A percentile compares a stretch with the other conserved stretches of the same genome.
These are phyloP conservation scores for Castanopsis chinensis DNA, from an alignment of 306 rosid species.

Conservation along the genomic window DNA sequence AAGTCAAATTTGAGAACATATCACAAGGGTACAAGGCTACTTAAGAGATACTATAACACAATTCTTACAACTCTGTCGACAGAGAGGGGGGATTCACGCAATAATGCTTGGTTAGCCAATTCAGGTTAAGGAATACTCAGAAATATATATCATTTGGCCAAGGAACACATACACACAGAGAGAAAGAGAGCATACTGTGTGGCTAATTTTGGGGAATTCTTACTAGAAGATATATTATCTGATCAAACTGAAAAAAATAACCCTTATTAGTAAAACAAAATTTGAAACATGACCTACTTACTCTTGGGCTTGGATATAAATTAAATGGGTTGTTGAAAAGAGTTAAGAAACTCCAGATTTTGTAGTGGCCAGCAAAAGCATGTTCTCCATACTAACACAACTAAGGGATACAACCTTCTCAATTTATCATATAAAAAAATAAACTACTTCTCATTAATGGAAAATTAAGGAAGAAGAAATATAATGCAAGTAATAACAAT, in stretches of 20 bases:
- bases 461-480: neutral
- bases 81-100: neutral
- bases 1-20: constrained; percentile 11
- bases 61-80: neutral
- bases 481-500: constrained; percentile 1
- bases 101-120: neutral
- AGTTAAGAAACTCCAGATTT: neutral
- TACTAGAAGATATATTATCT: too few species aligned
- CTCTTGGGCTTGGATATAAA: neutral
- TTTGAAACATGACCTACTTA: neutral
- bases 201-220: too few species aligned
- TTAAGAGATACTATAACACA: neutral
- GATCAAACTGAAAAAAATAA: neutral
- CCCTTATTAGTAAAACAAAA: neutral
- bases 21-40: neutral
- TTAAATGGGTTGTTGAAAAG: neutral
- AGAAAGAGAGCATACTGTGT: too few species aligned
- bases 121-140: neutral
- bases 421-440: neutral
- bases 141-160: neutral
- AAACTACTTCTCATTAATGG: neutral
- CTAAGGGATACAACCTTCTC: neutral
- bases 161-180: neutral
- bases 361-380: neutral
- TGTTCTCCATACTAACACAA: neutral